phyloP scores from a whole-genome alignment of 176 grass and related monocot genomes.

The Urochloa ruziziensis region DNA sequence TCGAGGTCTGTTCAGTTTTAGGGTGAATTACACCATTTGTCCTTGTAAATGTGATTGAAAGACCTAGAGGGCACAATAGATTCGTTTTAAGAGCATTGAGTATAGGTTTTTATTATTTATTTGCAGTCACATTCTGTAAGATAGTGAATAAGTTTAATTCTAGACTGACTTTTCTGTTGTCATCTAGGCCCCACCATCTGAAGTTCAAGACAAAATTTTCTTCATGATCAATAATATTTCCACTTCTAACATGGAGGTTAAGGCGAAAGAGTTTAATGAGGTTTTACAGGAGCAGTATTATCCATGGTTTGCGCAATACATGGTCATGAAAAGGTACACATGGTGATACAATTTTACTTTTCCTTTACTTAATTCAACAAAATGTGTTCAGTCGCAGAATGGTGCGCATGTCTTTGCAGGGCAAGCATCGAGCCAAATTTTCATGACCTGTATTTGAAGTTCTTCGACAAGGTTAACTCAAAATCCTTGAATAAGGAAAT shows the following conservation, averaged over 20 bases:
- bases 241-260: constrained; percentile 76
- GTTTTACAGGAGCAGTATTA: constrained; percentile 74
- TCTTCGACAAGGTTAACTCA: constrained; percentile 87
- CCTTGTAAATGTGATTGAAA: neutral
- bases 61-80: neutral
- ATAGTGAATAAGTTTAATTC: neutral
- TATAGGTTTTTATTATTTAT: constrained; percentile 16
- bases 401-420: constrained; percentile 41
- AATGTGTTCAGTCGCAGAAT: neutral
- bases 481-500: constrained; percentile 92
- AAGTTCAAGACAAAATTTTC: constrained; percentile 95
- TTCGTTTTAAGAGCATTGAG: neutral
- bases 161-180: constrained; percentile 16
- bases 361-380: constrained; percentile 14
- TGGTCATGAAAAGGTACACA: constrained; percentile 97
- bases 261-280: constrained; percentile 91
- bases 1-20: constrained; percentile 66
- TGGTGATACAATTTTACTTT: neutral
- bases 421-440: constrained; percentile 99
- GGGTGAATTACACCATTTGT: neutral
- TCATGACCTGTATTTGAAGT: constrained; percentile 95
- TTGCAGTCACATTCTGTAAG: neutral
- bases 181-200: constrained; percentile 70
- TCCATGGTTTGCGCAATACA: constrained; percentile 96
- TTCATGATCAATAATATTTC: constrained; percentile 99